Evolutionary conservation across 192 early-diverging fungal species (phyloP), one percentile per base, ranked within the genome.

Genomic region (Coemansia sp.): DNA sequence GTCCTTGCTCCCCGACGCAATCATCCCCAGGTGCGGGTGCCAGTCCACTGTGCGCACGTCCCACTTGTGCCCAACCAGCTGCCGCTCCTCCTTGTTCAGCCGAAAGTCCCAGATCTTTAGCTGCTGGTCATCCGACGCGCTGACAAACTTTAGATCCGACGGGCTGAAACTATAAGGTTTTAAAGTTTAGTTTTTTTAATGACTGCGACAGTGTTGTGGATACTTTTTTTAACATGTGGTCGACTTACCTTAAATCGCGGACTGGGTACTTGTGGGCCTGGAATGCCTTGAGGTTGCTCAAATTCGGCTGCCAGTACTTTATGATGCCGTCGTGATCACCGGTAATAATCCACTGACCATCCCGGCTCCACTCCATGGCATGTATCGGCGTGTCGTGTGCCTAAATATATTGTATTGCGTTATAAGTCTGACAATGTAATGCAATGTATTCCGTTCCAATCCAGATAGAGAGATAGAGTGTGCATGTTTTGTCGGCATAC

Each of bases 41-140:
- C 97, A 99, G 62, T 95, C 95, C 5, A 98, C 83, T 65, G 93
- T 90, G 62, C 94, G 93, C 5, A 99, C 95, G 80, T 96, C 95
- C 92, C 94, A 96, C 44, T 91, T 93, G 76, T 99, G 97, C 1
- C 97, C 88, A 10, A 82, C 86, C 35, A 99, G 75, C 24, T 81
- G 68, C 14, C 84, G 58, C 62, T 99, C 97, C 58, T 95, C 92
- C 25, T 82, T 76, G 3, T 88, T 89, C 29, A 89, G 87, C 31
- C 86, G 86, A 73, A 99, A 99, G 60, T 89, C 86, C 97, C 97
- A 99, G 57, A 99, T 89, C 61, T 99, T 99, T 52, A 99, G 92
- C 4, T 87, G 83, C 42, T 89, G 88, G 77, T 99, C 97, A 64
- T 98, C 97, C 16, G 93, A 95, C 32, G 92, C 94, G 2, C 91